Base-by-base conservation (phyloP, 148 eudicot species). In the Nyssa sinensis region DNA sequence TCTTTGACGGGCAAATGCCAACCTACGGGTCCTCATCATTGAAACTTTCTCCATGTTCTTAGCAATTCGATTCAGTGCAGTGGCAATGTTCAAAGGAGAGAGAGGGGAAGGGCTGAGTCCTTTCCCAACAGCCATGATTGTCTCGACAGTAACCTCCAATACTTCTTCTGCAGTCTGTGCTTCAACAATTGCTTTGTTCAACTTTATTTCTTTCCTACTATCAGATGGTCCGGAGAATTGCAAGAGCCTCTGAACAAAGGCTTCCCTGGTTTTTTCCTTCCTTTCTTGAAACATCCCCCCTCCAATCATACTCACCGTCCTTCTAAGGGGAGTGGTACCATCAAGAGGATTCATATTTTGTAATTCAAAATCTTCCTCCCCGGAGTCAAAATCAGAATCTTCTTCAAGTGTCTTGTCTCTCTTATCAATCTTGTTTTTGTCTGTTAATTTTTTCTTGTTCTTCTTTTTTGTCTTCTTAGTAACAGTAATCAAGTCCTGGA, bases 21-120 rank as follows among this genome's bases (percentile, higher is more conserved):
- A 74, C 81, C 98, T 85, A 23, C 79, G 94, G 41, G 89, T 86
- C 76, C 80, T 89, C 78, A 79, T 61, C 98, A 95, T 92, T 2
- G 92, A 89, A 13, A 95, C 97, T 82, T 95, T 92, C 81, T 95
- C 98, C 98, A 95, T 95, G 81, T 92, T 95, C 84, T 95, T 95
- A 34, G 97, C 98, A 72, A 95, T 90, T 61, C 97, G 88, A 71
- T 95, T 97, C n/a, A 95, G 83, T 6, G 97, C 88, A 21, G 98
- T 92, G 49, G 98, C 98, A 61, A 95, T 84, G 74, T 95, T 95
- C 79, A 95, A 72, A 58, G 98, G 98, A 13, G 98, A 82, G 28
- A 95, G 87, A 65, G 98, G 98, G 0, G 98, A 92, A 70, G 98
- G 98, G 77, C 88, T 92, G 77, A 95, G 83, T 47, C 98, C 98